phyloP scores from a whole-genome alignment of 2,329 filamentous ascomycete species.

The Neurospora sp. region DNA sequence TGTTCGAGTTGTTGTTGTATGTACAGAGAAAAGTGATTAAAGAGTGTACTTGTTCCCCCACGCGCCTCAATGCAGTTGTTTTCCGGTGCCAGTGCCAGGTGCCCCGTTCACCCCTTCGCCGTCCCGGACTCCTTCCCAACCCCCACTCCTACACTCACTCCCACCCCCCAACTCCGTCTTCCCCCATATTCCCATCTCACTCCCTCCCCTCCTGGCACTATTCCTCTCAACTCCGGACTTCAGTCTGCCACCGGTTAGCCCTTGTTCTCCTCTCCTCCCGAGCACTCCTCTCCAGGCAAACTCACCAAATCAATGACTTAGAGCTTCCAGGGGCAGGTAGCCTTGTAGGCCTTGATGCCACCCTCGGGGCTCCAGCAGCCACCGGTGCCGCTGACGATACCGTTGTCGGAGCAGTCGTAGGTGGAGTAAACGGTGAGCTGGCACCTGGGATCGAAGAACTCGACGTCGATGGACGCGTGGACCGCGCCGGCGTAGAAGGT shows the following conservation, averaged over 20 bases:
- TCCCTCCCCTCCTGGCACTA: neutral
- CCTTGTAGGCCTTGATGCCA: conserved; percentile 7
- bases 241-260: no score
- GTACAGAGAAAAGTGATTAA: neutral
- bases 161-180: neutral
- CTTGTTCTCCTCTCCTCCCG: no score
- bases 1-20: neutral
- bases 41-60: neutral
- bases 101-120: neutral
- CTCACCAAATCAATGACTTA: neutral
- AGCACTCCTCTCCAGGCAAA: neutral
- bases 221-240: neutral
- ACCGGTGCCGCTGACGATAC: conserved; percentile 6
- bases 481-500: conserved; percentile 5
- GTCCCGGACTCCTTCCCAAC: neutral
- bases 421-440: conserved; percentile 7
- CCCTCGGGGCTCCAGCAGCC: conserved; percentile 9
- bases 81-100: neutral
- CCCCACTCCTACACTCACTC: neutral
- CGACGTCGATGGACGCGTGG: conserved; percentile 5
- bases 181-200: neutral
- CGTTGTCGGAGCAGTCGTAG: conserved; percentile 6
- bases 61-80: neutral
- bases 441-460: conserved; percentile 6
- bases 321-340: conserved; percentile 1